Conservation (phyloP, 2,329 filamentous ascomycete species). For the Phaeosphaeria sp. region DNA sequence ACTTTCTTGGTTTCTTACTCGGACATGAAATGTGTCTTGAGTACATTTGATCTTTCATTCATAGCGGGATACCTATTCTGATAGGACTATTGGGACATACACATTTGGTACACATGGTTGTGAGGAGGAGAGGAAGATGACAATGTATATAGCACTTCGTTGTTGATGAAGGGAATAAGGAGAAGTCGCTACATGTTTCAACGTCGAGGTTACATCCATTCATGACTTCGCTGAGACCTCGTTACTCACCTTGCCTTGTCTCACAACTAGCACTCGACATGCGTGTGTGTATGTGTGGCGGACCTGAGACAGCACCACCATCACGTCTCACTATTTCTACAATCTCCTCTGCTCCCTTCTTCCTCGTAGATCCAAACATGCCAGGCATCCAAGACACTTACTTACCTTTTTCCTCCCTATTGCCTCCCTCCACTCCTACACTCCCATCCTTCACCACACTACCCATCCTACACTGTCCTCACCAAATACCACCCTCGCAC, state of each 20-base stretch:
- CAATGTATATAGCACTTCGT: background rate
- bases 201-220: background rate
- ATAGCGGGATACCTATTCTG: background rate
- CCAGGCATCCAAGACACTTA: background rate
- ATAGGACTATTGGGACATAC: no score
- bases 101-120: background rate
- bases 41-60: background rate
- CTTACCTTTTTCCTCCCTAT: no score
- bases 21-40: background rate
- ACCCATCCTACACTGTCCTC: background rate
- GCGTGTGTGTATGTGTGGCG: background rate
- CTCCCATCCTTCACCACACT: background rate
- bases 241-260: background rate
- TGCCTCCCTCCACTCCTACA: background rate
- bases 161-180: background rate
- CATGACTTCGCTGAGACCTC: background rate
- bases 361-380: background rate
- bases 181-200: background rate
- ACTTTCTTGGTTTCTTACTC: background rate
- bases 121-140: background rate
- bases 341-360: background rate
- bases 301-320: background rate
- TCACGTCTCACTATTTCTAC: background rate
- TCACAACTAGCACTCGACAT: background rate
- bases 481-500: background rate